Base-by-base conservation (phyloP, 257 asterid species). In the Knoxia roxburghii region DNA sequence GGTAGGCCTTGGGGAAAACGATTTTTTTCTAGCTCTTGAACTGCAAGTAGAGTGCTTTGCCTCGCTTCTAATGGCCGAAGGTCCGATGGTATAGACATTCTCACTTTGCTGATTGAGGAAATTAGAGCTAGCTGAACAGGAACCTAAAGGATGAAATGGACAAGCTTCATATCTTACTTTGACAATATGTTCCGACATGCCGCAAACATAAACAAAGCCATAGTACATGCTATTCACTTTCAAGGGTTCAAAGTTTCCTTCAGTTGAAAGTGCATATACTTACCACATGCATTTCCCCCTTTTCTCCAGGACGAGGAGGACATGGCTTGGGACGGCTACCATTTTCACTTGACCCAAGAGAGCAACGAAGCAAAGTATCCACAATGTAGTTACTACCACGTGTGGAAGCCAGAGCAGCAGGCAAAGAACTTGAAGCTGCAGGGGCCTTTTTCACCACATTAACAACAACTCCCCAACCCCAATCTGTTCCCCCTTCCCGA, bases 401-500 rank as follows among this genome's bases (percentile, higher is more conserved):
- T 50, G 95, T 76, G 48, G 99, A 82, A 79, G 99, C 87, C 68
- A 94, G 85, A 33, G 85, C 82, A 73, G 95, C 96, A 70, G 97
- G 95, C 87, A 94, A 48, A 77, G 96, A 90, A 75, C 95, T 84
- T 40, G 84, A 84, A 27, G 86, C 69, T 56, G 83, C 79, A n/a
- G 87, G 74, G 37, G 90, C 72, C 72, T 74, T 88, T 76, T 87
- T 94, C 64, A 90, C 91, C 82, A 94, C 99, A 78, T 94, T 90
- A 74, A 94, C 95, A 65, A 88, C 97, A 65, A 90, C 90, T 64
- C 96, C 97, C 99, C 99, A 94, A 68, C 99, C 99, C 99, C 99
- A 94, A 80, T 94, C 95, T 37, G 86, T 94, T 71, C 91, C 96
- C 53, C 97, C 96, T 81, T 90, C 97, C 73, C 95, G 87, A 61